phyloP scores from a whole-genome alignment of 1,284 basidiomycete genomes.

The Irpex rosettiformis region DNA sequence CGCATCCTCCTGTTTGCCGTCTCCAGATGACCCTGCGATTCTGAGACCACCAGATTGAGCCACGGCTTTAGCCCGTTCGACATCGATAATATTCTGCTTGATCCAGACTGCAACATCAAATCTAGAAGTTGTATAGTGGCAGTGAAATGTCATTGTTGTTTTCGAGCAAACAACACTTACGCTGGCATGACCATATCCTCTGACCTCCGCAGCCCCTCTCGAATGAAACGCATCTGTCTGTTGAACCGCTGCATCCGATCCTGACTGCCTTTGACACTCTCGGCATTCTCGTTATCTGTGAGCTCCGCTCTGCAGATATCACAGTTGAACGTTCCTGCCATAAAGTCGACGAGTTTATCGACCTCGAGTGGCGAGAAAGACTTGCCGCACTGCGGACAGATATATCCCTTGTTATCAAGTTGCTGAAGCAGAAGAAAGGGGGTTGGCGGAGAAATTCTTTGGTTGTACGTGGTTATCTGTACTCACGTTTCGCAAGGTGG shows the following conservation, averaged over 20 bases:
- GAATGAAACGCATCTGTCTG: slow-evolving; percentile 83
- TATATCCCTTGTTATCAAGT: slow-evolving; percentile 93
- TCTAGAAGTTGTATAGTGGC: slow-evolving; percentile 33
- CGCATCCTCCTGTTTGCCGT: slow-evolving; percentile 64
- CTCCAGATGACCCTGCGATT: slow-evolving; percentile 65
- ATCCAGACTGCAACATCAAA: slow-evolving; percentile 84
- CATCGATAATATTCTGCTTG: slow-evolving; percentile 58
- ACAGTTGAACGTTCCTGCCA: slow-evolving; percentile 62
- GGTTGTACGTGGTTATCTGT: not conserved
- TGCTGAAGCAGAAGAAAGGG: slow-evolving; percentile 48
- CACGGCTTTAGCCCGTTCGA: slow-evolving; percentile 45
- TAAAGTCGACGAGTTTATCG: slow-evolving; percentile 75
- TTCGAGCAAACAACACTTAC: slow-evolving; percentile 37
- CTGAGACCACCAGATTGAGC: slow-evolving; percentile 56
- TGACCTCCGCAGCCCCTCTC: slow-evolving; percentile 83
- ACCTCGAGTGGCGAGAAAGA: slow-evolving; percentile 87
- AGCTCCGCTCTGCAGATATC: slow-evolving; percentile 81
- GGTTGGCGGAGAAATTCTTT: not conserved
- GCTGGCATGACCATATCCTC: slow-evolving; percentile 85
- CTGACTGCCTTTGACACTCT: slow-evolving; percentile 79
- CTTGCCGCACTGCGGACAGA: slow-evolving; percentile 87
- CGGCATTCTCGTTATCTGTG: slow-evolving; percentile 89
- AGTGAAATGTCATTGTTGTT: not conserved
- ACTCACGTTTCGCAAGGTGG: slow-evolving; percentile 77
- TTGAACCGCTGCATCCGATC: slow-evolving; percentile 97